These are phyloP conservation scores for Scheffersomyces stambukii DNA, from an alignment of 1,139 yeast species.

Conservation along the genomic window DNA sequence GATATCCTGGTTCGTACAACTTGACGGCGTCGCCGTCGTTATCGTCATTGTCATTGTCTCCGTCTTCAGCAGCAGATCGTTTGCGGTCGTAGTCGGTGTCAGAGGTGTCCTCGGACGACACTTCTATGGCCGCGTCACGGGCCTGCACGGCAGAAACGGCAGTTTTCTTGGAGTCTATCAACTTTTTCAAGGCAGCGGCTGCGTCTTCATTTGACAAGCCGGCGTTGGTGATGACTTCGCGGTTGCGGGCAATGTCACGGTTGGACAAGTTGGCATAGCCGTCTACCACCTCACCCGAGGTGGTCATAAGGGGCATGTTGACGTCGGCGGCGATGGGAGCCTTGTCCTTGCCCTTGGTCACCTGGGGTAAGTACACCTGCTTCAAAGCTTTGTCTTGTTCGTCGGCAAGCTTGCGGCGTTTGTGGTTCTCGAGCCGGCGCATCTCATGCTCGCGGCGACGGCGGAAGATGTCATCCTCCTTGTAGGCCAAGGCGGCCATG, in stretches of 20 bases:
- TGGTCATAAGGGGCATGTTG: slow-evolving; percentile 74
- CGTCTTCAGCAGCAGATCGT: slow-evolving; percentile 6
- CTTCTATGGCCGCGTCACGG: slow-evolving; percentile 11
- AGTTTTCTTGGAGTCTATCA: slow-evolving; percentile 27
- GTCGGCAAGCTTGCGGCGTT: slow-evolving; percentile 51
- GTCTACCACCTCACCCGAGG: slow-evolving; percentile 64
- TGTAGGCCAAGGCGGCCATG: slow-evolving; percentile 58
- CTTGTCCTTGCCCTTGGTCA: slow-evolving; percentile 64
- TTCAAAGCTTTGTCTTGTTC: slow-evolving; percentile 37
- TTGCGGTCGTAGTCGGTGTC: slow-evolving; percentile 16
- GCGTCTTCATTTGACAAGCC: slow-evolving; percentile 72
- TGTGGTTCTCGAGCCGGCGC: slow-evolving; percentile 59
- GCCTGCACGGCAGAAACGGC: slow-evolving; percentile 35
- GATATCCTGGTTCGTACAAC: slow-evolving; percentile 85
- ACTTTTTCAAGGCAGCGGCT: slow-evolving; percentile 57
- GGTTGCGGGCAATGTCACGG: slow-evolving; percentile 66
- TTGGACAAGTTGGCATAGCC: slow-evolving; percentile 63
- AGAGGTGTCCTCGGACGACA: slow-evolving; percentile 1
- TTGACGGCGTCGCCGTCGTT: slow-evolving; percentile 53
- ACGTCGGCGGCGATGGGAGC: slow-evolving; percentile 71
- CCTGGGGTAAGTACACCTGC: slow-evolving; percentile 30
- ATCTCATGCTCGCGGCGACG: slow-evolving; percentile 64
- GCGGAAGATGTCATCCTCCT: slow-evolving; percentile 79
- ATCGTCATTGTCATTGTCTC: slow-evolving; percentile 7
- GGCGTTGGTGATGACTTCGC: slow-evolving; percentile 67